Base-by-base conservation (phyloP, 352 stramenopile species). In the Globisporangium rhizosaccharum region DNA sequence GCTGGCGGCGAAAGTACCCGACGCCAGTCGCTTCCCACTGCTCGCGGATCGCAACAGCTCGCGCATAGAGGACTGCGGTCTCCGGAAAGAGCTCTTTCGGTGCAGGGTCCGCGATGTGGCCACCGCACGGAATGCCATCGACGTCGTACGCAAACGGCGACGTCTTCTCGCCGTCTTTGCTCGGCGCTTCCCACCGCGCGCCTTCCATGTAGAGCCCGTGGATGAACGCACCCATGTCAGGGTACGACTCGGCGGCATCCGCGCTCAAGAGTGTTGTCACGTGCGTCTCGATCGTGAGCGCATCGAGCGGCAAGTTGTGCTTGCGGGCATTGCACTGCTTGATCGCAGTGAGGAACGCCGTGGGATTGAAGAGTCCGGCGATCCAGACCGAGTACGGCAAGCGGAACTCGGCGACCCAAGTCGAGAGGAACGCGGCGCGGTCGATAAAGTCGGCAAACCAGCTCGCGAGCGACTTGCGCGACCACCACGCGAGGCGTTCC, bases 191-290 rank as follows among this genome's bases (percentile, higher is more conserved):
- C 90, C 90, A 99, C 9, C 96, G 79, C 30, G 92, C 96, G 17
- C 96, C 96, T 72, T 99, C 94, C 45, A 99, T 82, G 68, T 87
- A 98, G 11, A 99, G 62, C 18, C 96, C 96, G 61, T 98, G 92
- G 49, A 98, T 84, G 53, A 97, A 98, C 1, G 87, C 81, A 7
- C 96, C 96, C 73, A 85, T 87, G 49, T 91, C 81, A 2, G 81
- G 66, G 49, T 88, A 79, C 36, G 66, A 75, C 63, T 98, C 90
- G 11, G 66, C 72, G 26, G 76, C 75, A 18, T 87, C 85, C 2
- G 71, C 42, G 30, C 73, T 68, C 53, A 66, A 61, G 39, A 96
- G 84, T 1, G 75, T 94, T 23, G 88, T 96, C 11, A 97, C 71
- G 61, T 98, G 90, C n/a, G 93, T 98, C 64, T 98, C 94, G 44